phyloP scores from a whole-genome alignment of 2,329 filamentous ascomycete species.

The Karstenula rhodostoma region DNA sequence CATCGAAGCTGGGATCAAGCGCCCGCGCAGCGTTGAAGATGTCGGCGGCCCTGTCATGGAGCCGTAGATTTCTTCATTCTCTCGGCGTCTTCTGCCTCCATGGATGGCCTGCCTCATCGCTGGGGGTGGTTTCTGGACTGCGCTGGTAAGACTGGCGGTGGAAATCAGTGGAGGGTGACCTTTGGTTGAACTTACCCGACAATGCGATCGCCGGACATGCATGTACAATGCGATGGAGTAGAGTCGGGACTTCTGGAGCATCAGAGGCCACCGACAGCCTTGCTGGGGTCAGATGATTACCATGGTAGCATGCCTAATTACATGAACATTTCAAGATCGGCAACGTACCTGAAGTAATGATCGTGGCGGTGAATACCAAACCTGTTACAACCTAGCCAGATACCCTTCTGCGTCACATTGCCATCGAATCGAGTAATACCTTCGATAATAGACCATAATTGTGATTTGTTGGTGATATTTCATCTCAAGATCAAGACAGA shows the following conservation, averaged over 20 bases:
- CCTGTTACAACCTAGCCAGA: no score
- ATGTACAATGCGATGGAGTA: neutral
- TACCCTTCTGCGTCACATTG: no score
- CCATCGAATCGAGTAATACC: no score
- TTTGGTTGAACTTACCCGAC: neutral
- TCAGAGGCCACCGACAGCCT: neutral
- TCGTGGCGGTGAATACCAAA: neutral
- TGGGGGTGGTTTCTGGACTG: neutral
- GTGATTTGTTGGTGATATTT: no score
- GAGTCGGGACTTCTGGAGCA: no score
- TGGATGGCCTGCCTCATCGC: neutral
- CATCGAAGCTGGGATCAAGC: constrained; percentile 4
- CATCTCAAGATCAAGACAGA: no score
- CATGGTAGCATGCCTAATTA: neutral
- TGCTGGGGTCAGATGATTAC: neutral
- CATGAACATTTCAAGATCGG: neutral
- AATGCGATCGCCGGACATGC: neutral
- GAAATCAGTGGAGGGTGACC: neutral
- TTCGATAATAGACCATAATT: no score
- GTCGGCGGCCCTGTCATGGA: constrained; percentile 2
- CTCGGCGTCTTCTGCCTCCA: neutral
- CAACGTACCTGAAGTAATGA: neutral
- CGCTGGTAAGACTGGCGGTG: neutral
- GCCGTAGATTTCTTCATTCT: neutral
- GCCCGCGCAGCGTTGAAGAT: neutral